Percentiles rank a stretch among this genome's conserved stretches.
These are phyloP conservation scores for Microsporum ferrugineum DNA, from an alignment of 2,329 filamentous ascomycete species.

Conservation along the genomic window DNA sequence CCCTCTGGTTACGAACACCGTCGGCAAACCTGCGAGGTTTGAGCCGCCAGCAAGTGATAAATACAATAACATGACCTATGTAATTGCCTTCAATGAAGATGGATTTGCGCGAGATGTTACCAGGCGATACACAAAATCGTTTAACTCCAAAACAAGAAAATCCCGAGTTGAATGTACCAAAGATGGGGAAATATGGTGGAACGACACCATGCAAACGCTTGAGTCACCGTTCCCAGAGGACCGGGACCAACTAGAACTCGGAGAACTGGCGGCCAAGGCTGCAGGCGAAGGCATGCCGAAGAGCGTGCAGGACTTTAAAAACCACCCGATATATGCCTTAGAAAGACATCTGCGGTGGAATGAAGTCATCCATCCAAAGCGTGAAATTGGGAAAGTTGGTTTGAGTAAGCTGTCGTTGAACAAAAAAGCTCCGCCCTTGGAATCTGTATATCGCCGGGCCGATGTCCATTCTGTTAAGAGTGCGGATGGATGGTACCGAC, in stretches of 20 bases:
- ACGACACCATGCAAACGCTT: conserved; percentile 33
- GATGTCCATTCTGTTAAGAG: conserved; percentile 71
- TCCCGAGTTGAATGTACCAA: conserved; percentile 60
- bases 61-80: conserved; percentile 70
- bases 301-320: conserved; percentile 77
- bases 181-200: conserved; percentile 47
- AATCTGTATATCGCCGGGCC: conserved; percentile 68
- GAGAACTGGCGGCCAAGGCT: conserved; percentile 58
- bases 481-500: conserved; percentile 79
- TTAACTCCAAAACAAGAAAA: conserved; percentile 78
- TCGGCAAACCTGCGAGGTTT: conserved; percentile 62
- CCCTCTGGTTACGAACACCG: conserved; percentile 65
- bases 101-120: conserved; percentile 75
- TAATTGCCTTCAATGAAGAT: conserved; percentile 72
- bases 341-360: conserved; percentile 73
- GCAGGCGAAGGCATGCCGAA: conserved; percentile 73
- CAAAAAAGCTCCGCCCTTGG: conserved; percentile 48
- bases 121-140: conserved; percentile 72
- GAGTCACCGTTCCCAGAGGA: conserved; percentile 42
- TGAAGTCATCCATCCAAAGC: conserved; percentile 65
- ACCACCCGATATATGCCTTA: conserved; percentile 71
- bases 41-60: conserved; percentile 73
- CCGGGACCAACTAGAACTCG: conserved; percentile 73
- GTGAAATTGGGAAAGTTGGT: conserved; percentile 67
- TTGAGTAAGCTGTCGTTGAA: conserved; percentile 29